These are phyloP conservation scores for Carex pumila DNA, from an alignment of 176 grass and related monocot genomes.

Conservation along the genomic window DNA sequence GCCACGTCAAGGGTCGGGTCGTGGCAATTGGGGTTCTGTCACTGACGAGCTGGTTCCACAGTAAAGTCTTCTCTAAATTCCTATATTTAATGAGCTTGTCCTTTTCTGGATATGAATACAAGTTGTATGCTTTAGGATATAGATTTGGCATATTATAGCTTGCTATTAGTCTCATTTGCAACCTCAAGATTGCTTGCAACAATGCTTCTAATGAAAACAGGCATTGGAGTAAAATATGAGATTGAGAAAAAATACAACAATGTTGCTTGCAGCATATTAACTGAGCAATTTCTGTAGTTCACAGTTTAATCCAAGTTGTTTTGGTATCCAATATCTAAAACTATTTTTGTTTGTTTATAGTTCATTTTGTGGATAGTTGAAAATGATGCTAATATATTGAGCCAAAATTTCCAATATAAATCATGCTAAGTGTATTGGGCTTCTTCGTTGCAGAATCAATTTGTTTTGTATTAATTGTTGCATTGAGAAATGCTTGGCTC, in stretches of 20 bases:
- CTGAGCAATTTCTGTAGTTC: background rate
- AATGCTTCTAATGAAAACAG: background rate
- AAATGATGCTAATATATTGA: background rate
- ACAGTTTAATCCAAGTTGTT: background rate
- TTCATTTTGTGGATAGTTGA: background rate
- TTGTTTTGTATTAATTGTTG: background rate
- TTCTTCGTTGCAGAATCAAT: background rate
- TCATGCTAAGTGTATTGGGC: background rate
- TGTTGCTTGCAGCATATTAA: background rate
- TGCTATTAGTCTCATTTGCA: background rate
- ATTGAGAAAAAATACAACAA: background rate
- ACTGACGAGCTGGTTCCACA: conserved; percentile 51
- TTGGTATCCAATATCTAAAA: background rate
- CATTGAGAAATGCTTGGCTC: background rate
- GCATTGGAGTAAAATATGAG: background rate
- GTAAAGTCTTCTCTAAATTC: conserved; percentile 22
- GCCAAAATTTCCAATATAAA: background rate
- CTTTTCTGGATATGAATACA: background rate
- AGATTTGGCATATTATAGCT: background rate
- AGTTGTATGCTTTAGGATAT: background rate
- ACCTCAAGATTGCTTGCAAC: background rate
- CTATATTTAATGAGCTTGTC: background rate
- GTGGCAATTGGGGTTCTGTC: conserved; percentile 69
- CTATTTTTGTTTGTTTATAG: background rate
- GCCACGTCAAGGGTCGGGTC: conserved; percentile 64